Percentiles rank a stretch among this genome's conserved stretches.
Conservation (phyloP, 202 grass and related monocot species). For the Carex sylvatica region DNA sequence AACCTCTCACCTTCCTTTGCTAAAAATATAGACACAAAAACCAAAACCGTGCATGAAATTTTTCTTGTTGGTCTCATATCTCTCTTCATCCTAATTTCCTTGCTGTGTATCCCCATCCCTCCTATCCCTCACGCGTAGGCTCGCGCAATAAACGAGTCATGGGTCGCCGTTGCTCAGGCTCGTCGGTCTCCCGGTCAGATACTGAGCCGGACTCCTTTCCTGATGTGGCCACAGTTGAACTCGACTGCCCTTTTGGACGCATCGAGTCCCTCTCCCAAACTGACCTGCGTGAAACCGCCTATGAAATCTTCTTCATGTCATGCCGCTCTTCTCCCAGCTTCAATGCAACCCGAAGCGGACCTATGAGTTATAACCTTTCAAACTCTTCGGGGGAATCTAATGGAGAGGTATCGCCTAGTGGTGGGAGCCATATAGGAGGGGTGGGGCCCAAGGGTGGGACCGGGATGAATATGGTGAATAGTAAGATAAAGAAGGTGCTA, state of each 20-base stretch:
- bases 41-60: not conserved
- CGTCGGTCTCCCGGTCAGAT: conserved; percentile 51
- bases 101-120: conserved; percentile 20
- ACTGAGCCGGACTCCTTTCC: conserved; percentile 22
- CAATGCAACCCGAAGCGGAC: conserved; percentile 3
- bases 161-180: conserved; percentile 36
- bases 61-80: conserved; percentile 16
- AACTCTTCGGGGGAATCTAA: conserved; percentile 17
- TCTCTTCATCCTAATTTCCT: not conserved
- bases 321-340: conserved; percentile 51
- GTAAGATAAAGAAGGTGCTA: conserved; percentile 65
- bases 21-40: conserved; percentile 31
- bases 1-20: conserved; percentile 16
- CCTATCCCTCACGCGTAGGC: conserved; percentile 16
- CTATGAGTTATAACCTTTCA: conserved; percentile 29
- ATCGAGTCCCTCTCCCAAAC: conserved; percentile 41
- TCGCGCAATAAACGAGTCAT: conserved; percentile 18
- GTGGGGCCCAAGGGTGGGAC: conserved; percentile 55
- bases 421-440: conserved; percentile 31
- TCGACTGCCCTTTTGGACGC: conserved; percentile 63
- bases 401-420: not conserved
- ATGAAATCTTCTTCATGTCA: conserved; percentile 93
- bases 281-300: conserved; percentile 69
- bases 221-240: conserved; percentile 17
- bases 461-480: conserved; percentile 70